Evolutionary conservation across 495 filamentous ascomycete species (phyloP).

Genomic region (Parathielavia hyrcaniae): DNA sequence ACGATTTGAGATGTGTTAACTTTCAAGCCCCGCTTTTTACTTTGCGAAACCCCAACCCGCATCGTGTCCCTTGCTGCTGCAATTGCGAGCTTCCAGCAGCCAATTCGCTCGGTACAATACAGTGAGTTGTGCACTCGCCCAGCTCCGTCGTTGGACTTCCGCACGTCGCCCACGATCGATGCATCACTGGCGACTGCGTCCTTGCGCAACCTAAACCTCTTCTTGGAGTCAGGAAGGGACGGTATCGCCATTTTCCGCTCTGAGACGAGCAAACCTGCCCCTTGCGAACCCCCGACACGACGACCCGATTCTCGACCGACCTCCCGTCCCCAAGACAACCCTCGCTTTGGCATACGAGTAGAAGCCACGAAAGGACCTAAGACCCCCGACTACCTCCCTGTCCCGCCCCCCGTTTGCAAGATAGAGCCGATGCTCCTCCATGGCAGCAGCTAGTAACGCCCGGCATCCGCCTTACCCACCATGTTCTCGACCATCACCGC

Average conservation of each 20-base stretch:
- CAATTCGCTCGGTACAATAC: too few species aligned
- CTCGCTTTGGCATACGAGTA: neutral
- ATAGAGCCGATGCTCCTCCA: conserved; percentile 15
- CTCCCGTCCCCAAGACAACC: too few species aligned
- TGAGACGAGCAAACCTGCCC: neutral
- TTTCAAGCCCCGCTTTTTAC: neutral
- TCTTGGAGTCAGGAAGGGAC: neutral
- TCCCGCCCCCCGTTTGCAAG: neutral
- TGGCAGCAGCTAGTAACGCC: conserved; percentile 15
- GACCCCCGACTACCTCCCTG: neutral
- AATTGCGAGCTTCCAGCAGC: neutral
- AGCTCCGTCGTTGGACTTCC: neutral
- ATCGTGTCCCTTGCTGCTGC: neutral
- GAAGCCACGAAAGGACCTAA: neutral
- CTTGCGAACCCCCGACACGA: neutral
- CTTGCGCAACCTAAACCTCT: neutral
- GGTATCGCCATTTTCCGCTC: neutral
- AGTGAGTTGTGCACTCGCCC: neutral
- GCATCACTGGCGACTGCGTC: neutral
- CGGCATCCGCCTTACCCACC: conserved; percentile 8
- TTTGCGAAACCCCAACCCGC: neutral
- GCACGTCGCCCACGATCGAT: neutral
- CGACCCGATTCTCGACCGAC: too few species aligned
- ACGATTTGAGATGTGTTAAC: neutral
- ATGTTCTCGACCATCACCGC: conserved; percentile 84